Evolutionary conservation across 2,329 filamentous ascomycete genomes (phyloP).

Genomic region (Paracoccidioides brasiliensis): DNA sequence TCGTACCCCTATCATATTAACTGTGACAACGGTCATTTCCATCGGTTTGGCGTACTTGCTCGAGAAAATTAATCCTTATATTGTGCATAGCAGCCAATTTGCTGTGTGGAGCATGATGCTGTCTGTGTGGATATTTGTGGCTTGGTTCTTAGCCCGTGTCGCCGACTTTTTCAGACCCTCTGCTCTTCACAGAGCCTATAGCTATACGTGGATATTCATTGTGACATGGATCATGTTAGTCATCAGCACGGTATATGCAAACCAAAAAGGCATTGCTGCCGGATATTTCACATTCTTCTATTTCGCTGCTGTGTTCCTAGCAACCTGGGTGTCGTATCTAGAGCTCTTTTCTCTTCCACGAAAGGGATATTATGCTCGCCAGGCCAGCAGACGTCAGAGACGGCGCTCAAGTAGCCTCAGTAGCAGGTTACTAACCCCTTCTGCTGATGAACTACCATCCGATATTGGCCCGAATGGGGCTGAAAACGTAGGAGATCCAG

Average conservation of each 20-base stretch:
- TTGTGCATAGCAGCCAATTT: slow-evolving; percentile 82
- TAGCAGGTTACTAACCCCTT: slow-evolving; percentile 31
- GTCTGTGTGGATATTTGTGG: slow-evolving; percentile 62
- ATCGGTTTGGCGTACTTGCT: slow-evolving; percentile 62
- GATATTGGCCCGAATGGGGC: slow-evolving; percentile 9
- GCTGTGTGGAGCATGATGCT: slow-evolving; percentile 81
- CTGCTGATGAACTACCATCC: slow-evolving; percentile 25
- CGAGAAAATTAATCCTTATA: slow-evolving; percentile 72
- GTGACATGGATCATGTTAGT: slow-evolving; percentile 63
- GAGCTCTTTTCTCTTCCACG: slow-evolving; percentile 66
- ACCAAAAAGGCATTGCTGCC: slow-evolving; percentile 57
- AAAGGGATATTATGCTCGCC: slow-evolving; percentile 56
- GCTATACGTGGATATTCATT: slow-evolving; percentile 70
- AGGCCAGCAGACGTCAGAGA: slow-evolving; percentile 33
- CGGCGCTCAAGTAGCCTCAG: slow-evolving; percentile 20
- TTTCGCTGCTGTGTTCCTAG: slow-evolving; percentile 60
- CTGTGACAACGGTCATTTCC: slow-evolving; percentile 53
- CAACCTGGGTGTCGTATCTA: slow-evolving; percentile 59
- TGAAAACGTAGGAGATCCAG: slow-evolving; percentile 17
- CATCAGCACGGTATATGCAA: slow-evolving; percentile 58
- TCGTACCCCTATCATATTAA: slow-evolving; percentile 65
- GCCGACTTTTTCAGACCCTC: slow-evolving; percentile 71
- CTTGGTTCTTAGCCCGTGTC: slow-evolving; percentile 71
- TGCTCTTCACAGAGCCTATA: slow-evolving; percentile 70
- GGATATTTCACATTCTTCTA: slow-evolving; percentile 75